A percentile compares a stretch with the other conserved stretches of the same genome.
These are phyloP conservation scores for Neurospora sp. DNA, from an alignment of 495 filamentous ascomycete species.

Conservation along the genomic window DNA sequence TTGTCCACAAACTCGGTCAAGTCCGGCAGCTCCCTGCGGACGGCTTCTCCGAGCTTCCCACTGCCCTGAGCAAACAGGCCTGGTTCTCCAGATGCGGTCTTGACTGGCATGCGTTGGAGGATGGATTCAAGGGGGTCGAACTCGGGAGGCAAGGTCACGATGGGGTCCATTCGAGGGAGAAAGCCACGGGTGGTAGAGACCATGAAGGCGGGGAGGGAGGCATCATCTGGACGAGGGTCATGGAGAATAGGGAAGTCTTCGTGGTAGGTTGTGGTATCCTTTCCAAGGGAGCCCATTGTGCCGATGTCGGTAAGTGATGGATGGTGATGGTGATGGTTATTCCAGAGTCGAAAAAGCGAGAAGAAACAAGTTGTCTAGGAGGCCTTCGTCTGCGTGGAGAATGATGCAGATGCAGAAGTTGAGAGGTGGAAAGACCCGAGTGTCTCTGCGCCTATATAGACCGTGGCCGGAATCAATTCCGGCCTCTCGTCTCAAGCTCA, in stretches of 20 bases:
- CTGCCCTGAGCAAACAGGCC: conserved; percentile 62
- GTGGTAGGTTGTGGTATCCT: conserved; percentile 12
- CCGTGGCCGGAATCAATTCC: conserved; percentile 54
- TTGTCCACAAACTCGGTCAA: conserved; percentile 60
- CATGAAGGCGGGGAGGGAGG: conserved; percentile 68
- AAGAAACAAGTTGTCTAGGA: background rate
- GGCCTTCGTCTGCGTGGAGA: background rate
- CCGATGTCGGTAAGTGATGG: conserved; percentile 11
- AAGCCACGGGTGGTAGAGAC: conserved; percentile 79
- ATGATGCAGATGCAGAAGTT: conserved; percentile 9
- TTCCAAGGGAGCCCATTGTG: conserved; percentile 27
- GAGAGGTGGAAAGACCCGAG: conserved; percentile 18
- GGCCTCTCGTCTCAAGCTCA: conserved; percentile 29
- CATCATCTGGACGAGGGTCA: conserved; percentile 30
- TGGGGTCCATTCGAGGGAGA: conserved; percentile 53
- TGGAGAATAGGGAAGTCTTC: conserved; percentile 24
- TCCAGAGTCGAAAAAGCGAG: background rate
- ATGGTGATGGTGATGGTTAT: conserved; percentile 1
- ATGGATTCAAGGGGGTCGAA: conserved; percentile 62
- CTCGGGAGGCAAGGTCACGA: conserved; percentile 50
- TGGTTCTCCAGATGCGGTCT: conserved; percentile 53
- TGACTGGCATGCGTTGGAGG: conserved; percentile 64
- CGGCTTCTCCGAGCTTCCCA: conserved; percentile 52
- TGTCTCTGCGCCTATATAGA: conserved; percentile 40
- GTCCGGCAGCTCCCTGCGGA: conserved; percentile 59